Percentiles rank a stretch among this genome's conserved stretches.
These are phyloP conservation scores for Phlyctochytrium bullatum DNA, from an alignment of 192 early-diverging fungal genomes.

Conservation along the genomic window DNA sequence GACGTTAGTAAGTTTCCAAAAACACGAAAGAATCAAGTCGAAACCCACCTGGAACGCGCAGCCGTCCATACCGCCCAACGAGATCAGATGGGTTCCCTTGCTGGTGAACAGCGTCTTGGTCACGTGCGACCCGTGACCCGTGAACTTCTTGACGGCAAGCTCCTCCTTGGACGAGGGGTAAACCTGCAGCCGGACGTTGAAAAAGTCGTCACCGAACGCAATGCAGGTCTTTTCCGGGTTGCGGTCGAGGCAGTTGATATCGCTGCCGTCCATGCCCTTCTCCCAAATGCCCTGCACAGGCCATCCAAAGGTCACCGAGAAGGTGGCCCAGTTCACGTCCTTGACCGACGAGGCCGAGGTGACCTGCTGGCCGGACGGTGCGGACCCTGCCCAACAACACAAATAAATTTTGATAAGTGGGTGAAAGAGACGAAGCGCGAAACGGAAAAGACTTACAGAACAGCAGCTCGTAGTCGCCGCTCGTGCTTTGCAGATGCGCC, in stretches of 20 bases:
- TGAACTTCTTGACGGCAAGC: slow-evolving; percentile 18
- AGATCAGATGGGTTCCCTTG: slow-evolving; percentile 16
- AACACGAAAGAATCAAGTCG: too few species aligned
- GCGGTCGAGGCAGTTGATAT: slow-evolving; percentile 12
- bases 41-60: slow-evolving; percentile 15
- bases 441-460: slow-evolving; percentile 9
- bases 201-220: slow-evolving; percentile 14
- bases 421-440: too few species aligned
- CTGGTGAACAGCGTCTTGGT: slow-evolving; percentile 12
- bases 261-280: slow-evolving; percentile 7
- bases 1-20: too few species aligned
- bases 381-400: slow-evolving; percentile 1
- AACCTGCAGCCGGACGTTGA: slow-evolving; percentile 8
- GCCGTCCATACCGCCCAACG: slow-evolving; percentile 20
- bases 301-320: background rate
- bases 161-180: background rate
- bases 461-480: slow-evolving; percentile 13
- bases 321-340: slow-evolving; percentile 9
- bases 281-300: slow-evolving; percentile 7
- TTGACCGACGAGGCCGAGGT: slow-evolving; percentile 1
- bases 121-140: slow-evolving; percentile 18
- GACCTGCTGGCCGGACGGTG: background rate
- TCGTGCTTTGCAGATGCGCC: slow-evolving; percentile 17
- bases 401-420: background rate
- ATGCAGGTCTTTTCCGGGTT: slow-evolving; percentile 8